Conservation (phyloP, 1,284 basidiomycete genomes). For the Austroboletus niveus region DNA sequence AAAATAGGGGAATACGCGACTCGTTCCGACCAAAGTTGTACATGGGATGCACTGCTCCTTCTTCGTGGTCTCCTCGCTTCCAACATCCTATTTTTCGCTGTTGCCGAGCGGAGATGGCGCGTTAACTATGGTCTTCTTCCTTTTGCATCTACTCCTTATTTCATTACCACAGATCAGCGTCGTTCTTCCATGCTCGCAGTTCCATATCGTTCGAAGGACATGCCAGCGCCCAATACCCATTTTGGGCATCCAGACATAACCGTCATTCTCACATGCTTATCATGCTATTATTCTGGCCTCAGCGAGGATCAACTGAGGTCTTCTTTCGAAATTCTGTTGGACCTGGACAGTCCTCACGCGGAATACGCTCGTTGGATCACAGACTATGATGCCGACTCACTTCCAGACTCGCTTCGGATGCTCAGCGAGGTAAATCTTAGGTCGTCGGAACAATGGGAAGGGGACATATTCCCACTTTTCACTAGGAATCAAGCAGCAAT, state of each 20-base stretch:
- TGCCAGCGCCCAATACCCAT: slow-evolving; percentile 41
- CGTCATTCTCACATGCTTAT: slow-evolving; percentile 45
- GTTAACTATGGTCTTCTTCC: slow-evolving; percentile 45
- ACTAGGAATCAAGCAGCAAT: slow-evolving; percentile 38
- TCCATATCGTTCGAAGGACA: slow-evolving; percentile 19
- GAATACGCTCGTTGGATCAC: slow-evolving; percentile 45
- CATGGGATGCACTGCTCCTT: slow-evolving; percentile 38
- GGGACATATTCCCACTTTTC: slow-evolving; percentile 35
- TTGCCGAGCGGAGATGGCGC: slow-evolving; percentile 43
- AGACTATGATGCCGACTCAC: not conserved
- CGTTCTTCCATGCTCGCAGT: slow-evolving; percentile 9
- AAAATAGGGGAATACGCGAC: slow-evolving; percentile 12
- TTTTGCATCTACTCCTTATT: too few relatives aligned
- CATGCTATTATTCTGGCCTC: slow-evolving; percentile 50
- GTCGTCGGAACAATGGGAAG: slow-evolving; percentile 35
- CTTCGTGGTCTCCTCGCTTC: slow-evolving; percentile 41
- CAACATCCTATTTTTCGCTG: slow-evolving; percentile 39
- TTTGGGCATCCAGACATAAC: slow-evolving; percentile 54
- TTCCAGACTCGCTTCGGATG: slow-evolving; percentile 29
- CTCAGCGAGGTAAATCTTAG: slow-evolving; percentile 35
- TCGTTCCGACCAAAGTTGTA: not conserved
- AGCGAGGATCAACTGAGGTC: slow-evolving; percentile 34
- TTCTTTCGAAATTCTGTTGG: slow-evolving; percentile 39
- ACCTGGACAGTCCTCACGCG: slow-evolving; percentile 39
- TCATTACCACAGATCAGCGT: too few relatives aligned